These are phyloP conservation scores for Cyclotella cryptica DNA, from an alignment of 108 stramenopile genomes.

Conservation along the genomic window DNA sequence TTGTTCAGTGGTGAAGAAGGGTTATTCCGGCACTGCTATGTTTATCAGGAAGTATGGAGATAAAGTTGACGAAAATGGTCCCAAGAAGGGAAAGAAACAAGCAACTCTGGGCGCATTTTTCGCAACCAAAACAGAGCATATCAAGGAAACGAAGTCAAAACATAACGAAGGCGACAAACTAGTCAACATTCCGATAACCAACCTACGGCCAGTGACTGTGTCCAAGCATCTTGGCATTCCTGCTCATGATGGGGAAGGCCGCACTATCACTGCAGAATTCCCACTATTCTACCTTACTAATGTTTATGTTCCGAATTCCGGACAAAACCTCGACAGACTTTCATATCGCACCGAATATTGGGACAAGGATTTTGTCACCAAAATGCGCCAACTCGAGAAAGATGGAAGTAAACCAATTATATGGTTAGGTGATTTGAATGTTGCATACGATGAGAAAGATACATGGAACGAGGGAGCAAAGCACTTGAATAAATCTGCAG, in stretches of 20 bases:
- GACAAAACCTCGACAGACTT: slow-evolving; percentile 94
- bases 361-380: slow-evolving; percentile 88
- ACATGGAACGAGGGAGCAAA: slow-evolving; percentile 95
- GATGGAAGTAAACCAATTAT: slow-evolving; percentile 78
- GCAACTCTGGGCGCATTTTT: slow-evolving; percentile 82
- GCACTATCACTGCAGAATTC: slow-evolving; percentile 90
- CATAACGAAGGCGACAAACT: slow-evolving; percentile 27
- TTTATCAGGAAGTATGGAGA: slow-evolving; percentile 67
- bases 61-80: slow-evolving; percentile 11
- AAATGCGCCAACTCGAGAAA: slow-evolving; percentile 69
- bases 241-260: slow-evolving; percentile 92
- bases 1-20: slow-evolving; percentile 93
- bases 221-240: slow-evolving; percentile 62
- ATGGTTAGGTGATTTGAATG: slow-evolving; percentile 94
- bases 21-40: slow-evolving; percentile 96
- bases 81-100: slow-evolving; percentile 70
- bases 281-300: slow-evolving; percentile 87
- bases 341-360: slow-evolving; percentile 93
- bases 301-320: slow-evolving; percentile 97
- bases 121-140: slow-evolving; percentile 8
- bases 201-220: slow-evolving; percentile 60
- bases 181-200: slow-evolving; percentile 41
- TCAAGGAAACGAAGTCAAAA: slow-evolving; percentile 11
- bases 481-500: slow-evolving; percentile 89
- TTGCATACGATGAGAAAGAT: slow-evolving; percentile 86